Evolutionary conservation across 1,284 basidiomycete genomes (phyloP), one percentile per base, ranked within the genome.

Genomic region (Moesziomyces globuligerus): DNA sequence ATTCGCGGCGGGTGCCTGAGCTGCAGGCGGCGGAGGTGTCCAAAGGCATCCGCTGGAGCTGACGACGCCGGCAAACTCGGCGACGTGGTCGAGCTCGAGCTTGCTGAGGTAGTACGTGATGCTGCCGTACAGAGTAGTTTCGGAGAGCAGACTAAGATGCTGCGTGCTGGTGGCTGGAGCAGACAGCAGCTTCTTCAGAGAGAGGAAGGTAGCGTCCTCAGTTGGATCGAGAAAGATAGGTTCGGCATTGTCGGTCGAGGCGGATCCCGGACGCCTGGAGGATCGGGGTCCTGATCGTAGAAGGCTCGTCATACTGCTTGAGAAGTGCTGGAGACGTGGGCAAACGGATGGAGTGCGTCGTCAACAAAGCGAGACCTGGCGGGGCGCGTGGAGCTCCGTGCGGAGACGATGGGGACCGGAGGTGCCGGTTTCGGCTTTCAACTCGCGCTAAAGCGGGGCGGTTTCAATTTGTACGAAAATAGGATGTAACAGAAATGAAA

Each of bases 81-180:
- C 44, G 7, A 76, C 54, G 37, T 75, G 69, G 7, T 70, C 64
- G 25, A 68, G 46, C 48, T 74, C 57, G 36, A 81, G 53, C 34
- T 71, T 72, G 28, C 75, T 68, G 10, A 79, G 41, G 46, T 78
- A 81, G 60, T 71, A 68, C 13, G 74, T 73, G 49, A 81, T 76
- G 48, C 78, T 66, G n/a, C 76, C 69, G 36, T 73, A 79, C 9
- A 81, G 71, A 0, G 72, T 66, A 40, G 55, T 47, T 7, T 76
- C 56, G 5, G 72, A 73, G 36, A 81, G 68, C 20, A 80, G 51
- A 15, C 74, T 70, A 37, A 81, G 60, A 36, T 75, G 74, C 41
- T 71, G 58, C 3, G 74, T 68, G 32, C 77, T 79, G 28, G 70
- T 58, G 3, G 76, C 60, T 3, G 72, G 72, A 3, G 79, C 75